A percentile compares a stretch with the other conserved stretches of the same genome.
Conservation (phyloP, 805 yeast genomes). For the Candida qinlingensis region DNA sequence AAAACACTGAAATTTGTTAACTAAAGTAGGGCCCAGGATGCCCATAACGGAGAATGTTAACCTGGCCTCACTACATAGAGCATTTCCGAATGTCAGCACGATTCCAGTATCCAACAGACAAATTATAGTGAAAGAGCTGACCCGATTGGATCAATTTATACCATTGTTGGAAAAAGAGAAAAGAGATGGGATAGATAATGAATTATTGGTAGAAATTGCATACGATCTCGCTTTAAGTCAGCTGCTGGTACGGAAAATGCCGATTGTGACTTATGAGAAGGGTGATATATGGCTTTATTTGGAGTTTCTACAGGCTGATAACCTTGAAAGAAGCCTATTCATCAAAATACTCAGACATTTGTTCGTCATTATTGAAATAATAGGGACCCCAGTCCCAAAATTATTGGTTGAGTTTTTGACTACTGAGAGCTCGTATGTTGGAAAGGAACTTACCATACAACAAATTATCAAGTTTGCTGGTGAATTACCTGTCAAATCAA, state of each 20-base stretch:
- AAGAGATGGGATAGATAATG: not conserved
- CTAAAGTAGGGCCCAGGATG: not conserved
- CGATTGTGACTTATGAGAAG: not conserved
- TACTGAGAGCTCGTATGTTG: too few species aligned
- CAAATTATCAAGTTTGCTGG: too few species aligned
- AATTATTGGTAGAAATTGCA: too few species aligned
- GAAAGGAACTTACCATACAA: too few species aligned
- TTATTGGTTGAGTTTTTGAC: too few species aligned
- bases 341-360: not conserved
- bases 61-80: not conserved
- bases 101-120: not conserved
- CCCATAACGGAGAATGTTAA: not conserved
- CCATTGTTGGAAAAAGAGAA: not conserved
- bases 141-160: not conserved
- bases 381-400: too few species aligned
- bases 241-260: not conserved
- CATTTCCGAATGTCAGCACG: not conserved
- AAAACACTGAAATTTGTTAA: too few species aligned
- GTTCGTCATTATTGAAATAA: too few species aligned
- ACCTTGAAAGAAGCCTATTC: not conserved
- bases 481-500: too few species aligned
- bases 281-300: not conserved
- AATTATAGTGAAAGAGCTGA: not conserved
- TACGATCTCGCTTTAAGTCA: too few species aligned
- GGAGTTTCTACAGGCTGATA: not conserved